Base-by-base conservation (phyloP, 257 asterid species). In the Primulina huaijiensis region DNA sequence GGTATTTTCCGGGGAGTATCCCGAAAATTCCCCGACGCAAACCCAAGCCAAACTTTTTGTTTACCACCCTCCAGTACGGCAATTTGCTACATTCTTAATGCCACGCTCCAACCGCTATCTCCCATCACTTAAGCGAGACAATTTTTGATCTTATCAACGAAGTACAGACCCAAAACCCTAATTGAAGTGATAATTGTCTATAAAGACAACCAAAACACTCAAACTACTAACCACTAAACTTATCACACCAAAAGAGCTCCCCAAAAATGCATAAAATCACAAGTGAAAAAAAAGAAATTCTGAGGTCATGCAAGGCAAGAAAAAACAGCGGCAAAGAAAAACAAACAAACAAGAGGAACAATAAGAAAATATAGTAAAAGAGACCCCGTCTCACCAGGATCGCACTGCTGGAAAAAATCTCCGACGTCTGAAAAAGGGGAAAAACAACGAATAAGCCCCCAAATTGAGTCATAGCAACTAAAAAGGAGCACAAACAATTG, bases 341-440 rank as follows among this genome's bases (percentile, higher is more conserved):
- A 14, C 11, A 40, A 1, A 2, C 8, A 40, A 37, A 64, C 29
- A 10, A 8, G 0, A 5, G 9, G 7, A 20, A 21, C 33, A 38
- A 17, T 25, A 65, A 8, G 35, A 9, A 14, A 38, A 9, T 2
- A 31, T 17, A 34, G 25, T 4, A 46, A 53, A 30, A 70, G 35
- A 2, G 8, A 70, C 63, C 75, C 74, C 43, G 70, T 78, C 88
- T 80, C 77, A 83, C 88, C 88, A 19, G 88, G 88, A 78, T 83
- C 88, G 73, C 88, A 83, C 76, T 80, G 85, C 34, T 69, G 80
- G 33, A 73, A 80, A 74, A 83, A 76, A 7, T 80, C 85, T 70
- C 76, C 85, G 57, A 76, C 83, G 57, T 83, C 85, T 83, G 88
- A 16, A 71, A 73, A 9, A 20, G 21, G 63, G 12, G 11, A 52